These are phyloP conservation scores for Murraya paniculata DNA, from an alignment of 345 rosid genomes.

Conservation along the genomic window DNA sequence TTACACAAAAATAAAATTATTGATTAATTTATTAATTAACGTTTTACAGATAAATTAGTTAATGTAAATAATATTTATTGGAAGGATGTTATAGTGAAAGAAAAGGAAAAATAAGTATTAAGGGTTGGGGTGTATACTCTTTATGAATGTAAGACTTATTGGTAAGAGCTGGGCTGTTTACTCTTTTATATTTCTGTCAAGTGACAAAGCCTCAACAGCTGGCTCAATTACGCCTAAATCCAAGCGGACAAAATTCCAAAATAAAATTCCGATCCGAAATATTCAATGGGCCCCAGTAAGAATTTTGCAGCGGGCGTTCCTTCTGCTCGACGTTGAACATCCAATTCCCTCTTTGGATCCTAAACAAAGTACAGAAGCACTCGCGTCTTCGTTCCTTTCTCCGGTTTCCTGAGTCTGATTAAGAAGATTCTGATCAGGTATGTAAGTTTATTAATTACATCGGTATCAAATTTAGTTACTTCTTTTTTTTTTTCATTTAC, in stretches of 20 bases:
- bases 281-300: background rate
- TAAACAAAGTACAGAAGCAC: background rate
- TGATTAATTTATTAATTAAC: too few relatives aligned
- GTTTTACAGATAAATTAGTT: too few relatives aligned
- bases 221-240: background rate
- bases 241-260: background rate
- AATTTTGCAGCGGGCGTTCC: background rate
- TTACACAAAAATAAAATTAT: too few relatives aligned
- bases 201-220: too few relatives aligned
- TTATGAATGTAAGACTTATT: too few relatives aligned
- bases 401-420: background rate
- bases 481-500: background rate
- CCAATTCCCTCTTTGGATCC: background rate
- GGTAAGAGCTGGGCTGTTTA: too few relatives aligned
- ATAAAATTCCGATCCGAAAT: background rate
- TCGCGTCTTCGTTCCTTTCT: background rate
- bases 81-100: too few relatives aligned
- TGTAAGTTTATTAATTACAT: background rate
- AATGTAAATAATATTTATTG: too few relatives aligned
- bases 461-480: background rate
- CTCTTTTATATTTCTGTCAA: too few relatives aligned
- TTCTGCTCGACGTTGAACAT: background rate
- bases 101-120: too few relatives aligned
- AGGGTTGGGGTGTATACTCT: too few relatives aligned
- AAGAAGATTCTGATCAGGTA: background rate